Evolutionary conservation across 495 filamentous ascomycete species (phyloP).

Genomic region (Aspergillus haitiensis): DNA sequence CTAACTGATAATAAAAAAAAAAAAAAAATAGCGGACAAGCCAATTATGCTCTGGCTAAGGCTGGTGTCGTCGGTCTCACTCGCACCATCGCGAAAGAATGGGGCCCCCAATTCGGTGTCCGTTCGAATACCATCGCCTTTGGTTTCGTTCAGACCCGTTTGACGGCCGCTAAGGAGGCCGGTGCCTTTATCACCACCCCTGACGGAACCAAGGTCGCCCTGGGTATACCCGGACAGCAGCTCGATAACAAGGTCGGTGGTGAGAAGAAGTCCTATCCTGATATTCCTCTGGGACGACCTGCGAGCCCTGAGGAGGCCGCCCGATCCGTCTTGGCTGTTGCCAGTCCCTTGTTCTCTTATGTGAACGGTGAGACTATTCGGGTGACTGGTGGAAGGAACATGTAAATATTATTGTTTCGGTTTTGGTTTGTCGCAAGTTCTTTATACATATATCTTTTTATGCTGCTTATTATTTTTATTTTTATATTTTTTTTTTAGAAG

Average conservation of each 20-base stretch:
- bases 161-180: constrained; percentile 77
- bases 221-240: constrained; percentile 67
- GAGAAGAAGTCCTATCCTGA: constrained; percentile 52
- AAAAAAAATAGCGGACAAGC: constrained; percentile 60
- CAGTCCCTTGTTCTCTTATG: constrained; percentile 77
- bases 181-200: constrained; percentile 71
- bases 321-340: constrained; percentile 75
- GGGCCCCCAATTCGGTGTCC: constrained; percentile 80
- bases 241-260: constrained; percentile 39
- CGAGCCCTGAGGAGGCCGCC: constrained; percentile 76
- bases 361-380: constrained; percentile 79
- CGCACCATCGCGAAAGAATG: constrained; percentile 92
- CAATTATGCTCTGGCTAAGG: constrained; percentile 83
- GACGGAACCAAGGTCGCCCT: constrained; percentile 76
- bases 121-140: constrained; percentile 81
- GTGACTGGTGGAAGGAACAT: constrained; percentile 85
- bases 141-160: constrained; percentile 75
- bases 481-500: not conserved
- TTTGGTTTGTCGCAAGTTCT: not conserved
- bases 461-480: not conserved
- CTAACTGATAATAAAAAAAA: not conserved
- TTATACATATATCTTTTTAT: not conserved
- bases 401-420: constrained; percentile 37
- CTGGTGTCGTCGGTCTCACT: constrained; percentile 74
- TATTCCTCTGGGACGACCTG: constrained; percentile 75